phyloP scores from a whole-genome alignment of 208 protist species.

The Entamoeba invadens region DNA sequence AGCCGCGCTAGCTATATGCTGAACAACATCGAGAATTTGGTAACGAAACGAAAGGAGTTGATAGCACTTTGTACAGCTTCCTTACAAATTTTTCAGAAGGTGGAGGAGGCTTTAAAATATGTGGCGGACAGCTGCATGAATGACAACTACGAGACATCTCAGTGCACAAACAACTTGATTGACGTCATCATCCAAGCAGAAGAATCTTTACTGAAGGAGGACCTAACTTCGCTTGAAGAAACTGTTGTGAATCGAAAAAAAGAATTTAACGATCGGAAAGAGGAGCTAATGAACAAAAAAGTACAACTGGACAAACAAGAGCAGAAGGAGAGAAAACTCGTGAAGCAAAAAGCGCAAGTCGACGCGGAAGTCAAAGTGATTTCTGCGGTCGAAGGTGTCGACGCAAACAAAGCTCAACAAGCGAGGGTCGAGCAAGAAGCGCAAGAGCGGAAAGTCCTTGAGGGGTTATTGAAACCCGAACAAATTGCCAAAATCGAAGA shows the following conservation, averaged over 20 bases:
- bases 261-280: not conserved
- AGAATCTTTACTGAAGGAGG: not conserved
- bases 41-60: not conserved
- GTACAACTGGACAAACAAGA: not conserved
- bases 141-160: not conserved
- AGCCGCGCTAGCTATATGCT: not conserved
- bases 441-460: not conserved
- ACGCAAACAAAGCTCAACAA: not conserved
- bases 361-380: not conserved
- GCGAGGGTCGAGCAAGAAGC: not conserved
- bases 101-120: not conserved
- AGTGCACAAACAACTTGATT: not conserved
- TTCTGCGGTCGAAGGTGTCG: not conserved
- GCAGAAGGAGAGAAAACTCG: not conserved
- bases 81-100: not conserved
- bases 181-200: not conserved
- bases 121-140: not conserved
- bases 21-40: not conserved
- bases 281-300: not conserved
- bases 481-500: not conserved
- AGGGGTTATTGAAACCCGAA: not conserved
- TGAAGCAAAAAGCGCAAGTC: not conserved
- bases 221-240: not conserved
- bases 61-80: not conserved
- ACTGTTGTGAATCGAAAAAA: not conserved